Evolutionary conservation across 2,329 filamentous ascomycete genomes (phyloP).

Genomic region (Fusarium tupiense): DNA sequence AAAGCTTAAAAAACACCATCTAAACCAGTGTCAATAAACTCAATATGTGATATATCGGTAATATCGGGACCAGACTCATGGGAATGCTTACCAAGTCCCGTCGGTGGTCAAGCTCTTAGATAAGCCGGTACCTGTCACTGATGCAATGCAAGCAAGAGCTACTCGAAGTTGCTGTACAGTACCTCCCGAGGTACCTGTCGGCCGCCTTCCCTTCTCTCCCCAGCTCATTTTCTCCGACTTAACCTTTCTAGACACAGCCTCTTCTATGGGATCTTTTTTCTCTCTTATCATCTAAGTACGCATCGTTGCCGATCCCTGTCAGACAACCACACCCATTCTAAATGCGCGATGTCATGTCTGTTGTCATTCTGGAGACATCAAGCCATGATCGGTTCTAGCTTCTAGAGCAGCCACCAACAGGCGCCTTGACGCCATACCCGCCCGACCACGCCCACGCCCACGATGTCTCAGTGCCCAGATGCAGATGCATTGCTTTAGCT

Average conservation of each 20-base stretch:
- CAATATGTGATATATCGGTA: neutral
- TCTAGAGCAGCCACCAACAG: constrained; percentile 37
- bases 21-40: neutral
- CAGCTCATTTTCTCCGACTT: neutral
- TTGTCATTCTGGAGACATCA: constrained; percentile 21
- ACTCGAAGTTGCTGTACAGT: neutral
- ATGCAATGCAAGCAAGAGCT: constrained; percentile 10
- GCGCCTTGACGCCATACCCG: constrained; percentile 45
- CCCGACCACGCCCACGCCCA: neutral
- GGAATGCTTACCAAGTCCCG: neutral
- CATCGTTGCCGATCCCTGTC: constrained; percentile 3
- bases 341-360: constrained; percentile 1
- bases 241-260: constrained; percentile 18
- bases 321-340: neutral
- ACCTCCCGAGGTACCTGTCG: neutral
- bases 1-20: neutral
- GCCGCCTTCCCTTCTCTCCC: constrained; percentile 21
- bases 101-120: neutral
- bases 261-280: constrained; percentile 6
- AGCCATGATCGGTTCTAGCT: constrained; percentile 25
- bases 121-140: constrained; percentile 22
- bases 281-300: neutral
- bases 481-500: neutral
- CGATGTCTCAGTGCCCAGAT: constrained; percentile 3
- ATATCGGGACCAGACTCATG: neutral